Evolutionary conservation across 2,329 filamentous ascomycete species (phyloP), one percentile per base, ranked within the genome.

Genomic region (Phaeosphaeria sp.): DNA sequence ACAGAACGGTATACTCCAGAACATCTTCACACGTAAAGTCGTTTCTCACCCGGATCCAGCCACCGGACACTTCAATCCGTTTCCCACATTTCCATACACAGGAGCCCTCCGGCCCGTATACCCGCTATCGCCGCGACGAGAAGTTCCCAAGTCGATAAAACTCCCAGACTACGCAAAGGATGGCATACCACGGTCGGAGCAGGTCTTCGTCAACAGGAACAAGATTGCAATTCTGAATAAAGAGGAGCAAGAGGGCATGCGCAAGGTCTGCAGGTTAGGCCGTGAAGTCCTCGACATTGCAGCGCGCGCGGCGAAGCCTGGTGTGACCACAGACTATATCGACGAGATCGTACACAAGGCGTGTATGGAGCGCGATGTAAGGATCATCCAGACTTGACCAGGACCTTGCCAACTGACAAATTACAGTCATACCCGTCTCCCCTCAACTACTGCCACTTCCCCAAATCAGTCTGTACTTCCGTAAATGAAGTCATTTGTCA

Each of bases 401-500:
- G 20, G 11, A 30, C 22, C 13, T 25, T 13, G n/a, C 15, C 22
- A 36, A 18, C 55, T 69, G 72, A 46, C 18, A 74, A 7, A 18
- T 20, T n/a, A 46, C 62, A 97, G 93, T 91, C 93, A 10, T 98
- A 98, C 76, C 94, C 94, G 0, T 97, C 94, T 0, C 93, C 94
- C 1, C 83, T 98, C 33, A 97, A 97, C 81, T 98, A 98, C 81
- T 91, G 91, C 82, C 84, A 93, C 78, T 99, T 98, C 80, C 95
- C 95, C 65, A 99, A 99, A 81, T 99, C 95, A 0, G 91, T 97
- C 62, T 99, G 95, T 80, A 98, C 94, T 2, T 98, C 94, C 2
- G 81, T 91, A 50, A 99, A 99, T 82, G 95, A 99, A 80, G 91
- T 97, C 64, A 98, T 99, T 77, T 99, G 95, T 82, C 95, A 99